These are phyloP conservation scores for Cicer pinnatifidum DNA, from an alignment of 306 rosid species.

Conservation along the genomic window DNA sequence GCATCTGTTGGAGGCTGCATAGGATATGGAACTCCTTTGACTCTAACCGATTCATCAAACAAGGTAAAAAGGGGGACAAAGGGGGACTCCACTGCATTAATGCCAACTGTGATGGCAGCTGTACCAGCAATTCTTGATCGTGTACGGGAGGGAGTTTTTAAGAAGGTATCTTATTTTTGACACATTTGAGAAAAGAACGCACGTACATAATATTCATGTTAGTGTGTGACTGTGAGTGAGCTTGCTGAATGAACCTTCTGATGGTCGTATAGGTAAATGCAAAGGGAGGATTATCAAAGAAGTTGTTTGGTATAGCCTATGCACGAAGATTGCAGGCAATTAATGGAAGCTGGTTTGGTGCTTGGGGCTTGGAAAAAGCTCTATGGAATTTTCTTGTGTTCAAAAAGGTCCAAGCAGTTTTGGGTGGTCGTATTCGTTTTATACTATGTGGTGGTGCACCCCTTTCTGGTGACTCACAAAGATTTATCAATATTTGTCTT, in stretches of 20 bases:
- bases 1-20: conserved; percentile 86
- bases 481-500: conserved; percentile 97
- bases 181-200: conserved; percentile 29
- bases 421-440: conserved; percentile 89
- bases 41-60: conserved; percentile 94
- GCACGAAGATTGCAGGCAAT: conserved; percentile 79
- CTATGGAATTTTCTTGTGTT: conserved; percentile 83
- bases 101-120: conserved; percentile 91
- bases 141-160: conserved; percentile 89
- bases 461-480: conserved; percentile 87
- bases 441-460: conserved; percentile 98
- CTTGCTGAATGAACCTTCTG: conserved; percentile 30
- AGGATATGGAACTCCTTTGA: conserved; percentile 94
- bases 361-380: conserved; percentile 85
- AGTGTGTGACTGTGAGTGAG: conserved; percentile 3
- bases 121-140: conserved; percentile 99
- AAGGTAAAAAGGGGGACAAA: conserved; percentile 84
- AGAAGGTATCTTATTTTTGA: conserved; percentile 66
- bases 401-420: conserved; percentile 80
- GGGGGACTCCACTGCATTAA: conserved; percentile 78
- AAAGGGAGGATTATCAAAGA: conserved; percentile 80
- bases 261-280: conserved; percentile 68
- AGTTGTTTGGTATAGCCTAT: conserved; percentile 87
- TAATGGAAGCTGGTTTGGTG: conserved; percentile 96
- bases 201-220: conserved; percentile 19